Evolutionary conservation across 2,329 filamentous ascomycete species (phyloP), one percentile per base, ranked within the genome.

Genomic region (Fusarium odoratissimum): DNA sequence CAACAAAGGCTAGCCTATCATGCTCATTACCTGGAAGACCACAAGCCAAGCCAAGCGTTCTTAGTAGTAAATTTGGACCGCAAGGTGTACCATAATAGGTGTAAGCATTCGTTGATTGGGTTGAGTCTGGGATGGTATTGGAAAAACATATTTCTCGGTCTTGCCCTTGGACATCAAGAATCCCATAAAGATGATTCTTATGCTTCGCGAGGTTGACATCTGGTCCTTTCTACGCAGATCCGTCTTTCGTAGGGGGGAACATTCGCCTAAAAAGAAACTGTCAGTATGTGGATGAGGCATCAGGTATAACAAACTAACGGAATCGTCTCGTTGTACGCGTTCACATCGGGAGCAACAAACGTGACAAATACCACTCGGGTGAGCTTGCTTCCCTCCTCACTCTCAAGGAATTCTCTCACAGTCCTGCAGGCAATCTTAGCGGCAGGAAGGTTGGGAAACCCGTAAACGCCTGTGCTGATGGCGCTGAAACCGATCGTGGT

Each of bases 401-500:
- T 79, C 23, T 86, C 84, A n/a, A 92, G 76, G 69, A 90, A 91
- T 40, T 82, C 79, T 60, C 87, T 85, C 14, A 91, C 87, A 2
- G 88, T 82, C 37, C 87, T 84, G 58, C 92, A 86, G 3, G 94
- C 96, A 14, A 92, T 87, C n/a, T 85, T 80, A 0, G 94, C 94
- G 2, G 95, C 96, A 44, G 91, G 87, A 2, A 79, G 72, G 75
- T 90, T 93, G 0, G 95, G 95, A 79, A 97, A 98, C 2, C 94
- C 94, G 79, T 97, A 98, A 3, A 97, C 81, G 1, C 95, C 96
- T 2, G 95, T 98, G 78, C 95, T 97, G 67, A 98, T 87, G 25
- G 90, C 92, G 44, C 91, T 90, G 76, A 99, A 98, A 0, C 94
- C 96, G 61, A 98, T 87, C 49, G 89, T 93, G 78, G 86, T 89